Evolutionary conservation across 208 protist genomes (phyloP), one percentile per base, ranked within the genome.

Genomic region (Leishmania braziliensis): DNA sequence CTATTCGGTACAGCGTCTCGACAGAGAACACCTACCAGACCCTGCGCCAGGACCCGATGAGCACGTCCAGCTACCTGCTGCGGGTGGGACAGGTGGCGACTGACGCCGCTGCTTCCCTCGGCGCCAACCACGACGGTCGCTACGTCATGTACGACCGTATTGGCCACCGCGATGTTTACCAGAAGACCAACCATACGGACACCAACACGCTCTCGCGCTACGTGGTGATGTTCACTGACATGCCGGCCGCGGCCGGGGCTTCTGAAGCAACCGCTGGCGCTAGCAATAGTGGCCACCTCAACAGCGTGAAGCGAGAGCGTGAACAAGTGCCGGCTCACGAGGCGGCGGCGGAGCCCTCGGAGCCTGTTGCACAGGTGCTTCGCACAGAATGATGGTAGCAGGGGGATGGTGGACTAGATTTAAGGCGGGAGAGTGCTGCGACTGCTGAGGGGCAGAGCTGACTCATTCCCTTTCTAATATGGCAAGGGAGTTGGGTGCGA

Each of bases 41-140:
- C 43, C 86, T 96, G 29, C 87, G 86, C 63, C 74, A 83, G 36
- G 90, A 96, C 73, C 74, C 78, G 2, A 78, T 82, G 12, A 96
- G 91, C 82, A 95, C 93, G 6, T 85, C 88, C n/a, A 96, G 93
- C 77, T 96, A 95, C 76, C 58, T 96, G 18, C 65, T 96, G 60
- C 86, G 82, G 10, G 26, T 87, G 60, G 80, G 39, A n/a, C 79
- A 82, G 51, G 62, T 51, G 39, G 39, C 60, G 53, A 71, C 71
- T 29, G 66, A 82, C 68, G 81, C 79, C 39, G 80, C 84, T 82
- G n/a, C 26, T 77, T 33, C 66, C 14, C 66, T 84, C 63, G 80
- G 84, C 51, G 63, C 87, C 46, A 94, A 88, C 79, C 33, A 77
- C 16, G 87, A 94, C 69, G 90, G 93, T 73, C 77, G 80, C 51